Evolutionary conservation across 1,284 basidiomycete species (phyloP).

Genomic region (Clitocybe nebularis): DNA sequence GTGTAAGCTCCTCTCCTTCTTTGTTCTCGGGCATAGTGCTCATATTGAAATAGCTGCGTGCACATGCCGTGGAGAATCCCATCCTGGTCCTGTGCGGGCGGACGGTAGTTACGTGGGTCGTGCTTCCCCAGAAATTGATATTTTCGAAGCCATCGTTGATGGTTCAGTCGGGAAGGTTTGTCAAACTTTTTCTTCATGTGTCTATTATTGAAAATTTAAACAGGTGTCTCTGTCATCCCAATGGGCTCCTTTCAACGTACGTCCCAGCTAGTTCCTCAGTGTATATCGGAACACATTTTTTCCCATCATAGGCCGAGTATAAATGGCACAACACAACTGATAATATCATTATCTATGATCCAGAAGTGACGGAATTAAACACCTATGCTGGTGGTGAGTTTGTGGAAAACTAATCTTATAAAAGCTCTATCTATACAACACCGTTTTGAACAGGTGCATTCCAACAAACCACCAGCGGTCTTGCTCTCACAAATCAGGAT

Average conservation of each 20-base stretch:
- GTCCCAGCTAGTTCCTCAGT: slow-evolving; percentile 3
- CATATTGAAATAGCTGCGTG: slow-evolving; percentile 43
- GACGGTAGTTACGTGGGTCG: slow-evolving; percentile 69
- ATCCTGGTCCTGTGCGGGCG: slow-evolving; percentile 70
- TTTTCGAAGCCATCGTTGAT: slow-evolving; percentile 64
- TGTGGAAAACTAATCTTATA: neutral
- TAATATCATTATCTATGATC: slow-evolving; percentile 41
- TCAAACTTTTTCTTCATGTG: slow-evolving; percentile 7
- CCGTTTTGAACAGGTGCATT: slow-evolving; percentile 26
- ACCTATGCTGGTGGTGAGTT: slow-evolving; percentile 44
- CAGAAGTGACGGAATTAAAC: slow-evolving; percentile 31
- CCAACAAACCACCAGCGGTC: slow-evolving; percentile 52
- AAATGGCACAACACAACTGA: slow-evolving; percentile 39
- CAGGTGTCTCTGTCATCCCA: slow-evolving; percentile 60
- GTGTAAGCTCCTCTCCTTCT: slow-evolving; percentile 54
- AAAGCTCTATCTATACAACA: neutral
- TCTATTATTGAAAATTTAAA: slow-evolving; percentile 15
- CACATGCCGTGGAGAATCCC: slow-evolving; percentile 77
- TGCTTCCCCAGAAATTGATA: slow-evolving; percentile 83
- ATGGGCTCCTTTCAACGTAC: slow-evolving; percentile 49
- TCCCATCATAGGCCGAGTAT: slow-evolving; percentile 37
- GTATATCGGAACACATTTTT: neutral
- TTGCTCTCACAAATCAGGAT: slow-evolving; percentile 41
- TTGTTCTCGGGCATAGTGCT: slow-evolving; percentile 4
- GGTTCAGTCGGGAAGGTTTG: slow-evolving; percentile 29